Percentiles rank a stretch among this genome's conserved stretches.
Evolutionary conservation across 1,139 yeast genomes (phyloP).

Genomic region (Zygosaccharomyces sapae): DNA sequence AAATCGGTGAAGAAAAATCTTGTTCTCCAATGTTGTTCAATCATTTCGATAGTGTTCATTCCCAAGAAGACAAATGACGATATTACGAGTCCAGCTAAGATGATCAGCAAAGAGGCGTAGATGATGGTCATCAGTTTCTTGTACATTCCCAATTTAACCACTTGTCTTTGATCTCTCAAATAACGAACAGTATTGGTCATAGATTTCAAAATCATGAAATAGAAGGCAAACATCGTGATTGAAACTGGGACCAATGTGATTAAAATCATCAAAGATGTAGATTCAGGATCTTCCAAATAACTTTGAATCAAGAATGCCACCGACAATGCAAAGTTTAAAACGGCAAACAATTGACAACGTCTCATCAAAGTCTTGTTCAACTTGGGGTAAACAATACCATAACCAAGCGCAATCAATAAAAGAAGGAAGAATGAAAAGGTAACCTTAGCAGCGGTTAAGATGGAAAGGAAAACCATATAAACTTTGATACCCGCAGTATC

Average conservation of each 20-base stretch:
- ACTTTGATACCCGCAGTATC: conserved; percentile 60
- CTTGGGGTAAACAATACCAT: conserved; percentile 87
- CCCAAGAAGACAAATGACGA: conserved; percentile 69
- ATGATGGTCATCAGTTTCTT: conserved; percentile 71
- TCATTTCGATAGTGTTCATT: conserved; percentile 68
- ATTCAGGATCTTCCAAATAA: conserved; percentile 53
- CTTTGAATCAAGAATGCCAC: conserved; percentile 64
- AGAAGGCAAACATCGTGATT: conserved; percentile 65
- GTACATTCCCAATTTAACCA: conserved; percentile 85
- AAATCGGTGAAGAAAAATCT: conserved; percentile 86
- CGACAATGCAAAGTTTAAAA: conserved; percentile 63
- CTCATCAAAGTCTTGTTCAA: conserved; percentile 74
- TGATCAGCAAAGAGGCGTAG: conserved; percentile 55
- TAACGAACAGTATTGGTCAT: conserved; percentile 69
- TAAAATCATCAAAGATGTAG: conserved; percentile 38
- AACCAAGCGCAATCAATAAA: conserved; percentile 82
- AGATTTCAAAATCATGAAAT: conserved; percentile 68
- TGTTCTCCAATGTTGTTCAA: conserved; percentile 89
- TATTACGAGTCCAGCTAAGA: conserved; percentile 62
- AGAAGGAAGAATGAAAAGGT: conserved; percentile 86
- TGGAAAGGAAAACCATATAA: conserved; percentile 72
- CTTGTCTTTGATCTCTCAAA: conserved; percentile 81
- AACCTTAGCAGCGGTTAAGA: conserved; percentile 74
- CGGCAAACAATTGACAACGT: conserved; percentile 74
- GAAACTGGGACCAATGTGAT: conserved; percentile 64